phyloP scores from a whole-genome alignment of 169 alveolate genomes.

The Cytauxzoon felis region DNA sequence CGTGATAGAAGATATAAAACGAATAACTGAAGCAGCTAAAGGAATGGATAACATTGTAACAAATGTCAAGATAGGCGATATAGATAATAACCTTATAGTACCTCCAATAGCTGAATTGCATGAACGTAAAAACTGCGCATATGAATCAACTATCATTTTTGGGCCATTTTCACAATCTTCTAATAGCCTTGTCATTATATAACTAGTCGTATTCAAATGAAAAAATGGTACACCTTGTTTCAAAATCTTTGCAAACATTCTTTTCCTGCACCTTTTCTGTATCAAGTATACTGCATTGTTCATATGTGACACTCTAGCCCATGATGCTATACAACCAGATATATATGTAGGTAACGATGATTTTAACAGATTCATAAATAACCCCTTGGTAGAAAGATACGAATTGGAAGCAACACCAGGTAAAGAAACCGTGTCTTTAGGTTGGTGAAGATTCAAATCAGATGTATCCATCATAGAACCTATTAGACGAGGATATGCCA shows the following conservation, averaged over 20 bases:
- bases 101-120: slow-evolving; percentile 59
- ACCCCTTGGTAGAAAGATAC: not conserved
- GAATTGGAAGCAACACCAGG: not conserved
- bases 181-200: slow-evolving; percentile 24
- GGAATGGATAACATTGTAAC: slow-evolving; percentile 46
- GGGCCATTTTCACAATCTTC: slow-evolving; percentile 64
- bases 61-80: slow-evolving; percentile 37
- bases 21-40: slow-evolving; percentile 24
- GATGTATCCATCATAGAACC: slow-evolving; percentile 55
- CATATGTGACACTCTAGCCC: slow-evolving; percentile 46
- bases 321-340: slow-evolving; percentile 45
- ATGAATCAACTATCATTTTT: slow-evolving; percentile 26
- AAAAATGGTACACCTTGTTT: slow-evolving; percentile 53
- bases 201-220: slow-evolving; percentile 35
- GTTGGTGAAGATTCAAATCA: not conserved
- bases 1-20: slow-evolving; percentile 27
- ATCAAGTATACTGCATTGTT: slow-evolving; percentile 44
- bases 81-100: slow-evolving; percentile 36
- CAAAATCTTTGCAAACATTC: slow-evolving; percentile 35
- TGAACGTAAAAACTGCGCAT: slow-evolving; percentile 28
- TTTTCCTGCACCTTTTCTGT: slow-evolving; percentile 49
- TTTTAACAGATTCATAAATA: slow-evolving; percentile 25
- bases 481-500: slow-evolving; percentile 49
- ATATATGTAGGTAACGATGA: slow-evolving; percentile 48
- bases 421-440: not conserved